A percentile compares a stretch with the other conserved stretches of the same genome.
Conservation (phyloP, 257 asterid genomes). For the Solanum bulbocastanum region DNA sequence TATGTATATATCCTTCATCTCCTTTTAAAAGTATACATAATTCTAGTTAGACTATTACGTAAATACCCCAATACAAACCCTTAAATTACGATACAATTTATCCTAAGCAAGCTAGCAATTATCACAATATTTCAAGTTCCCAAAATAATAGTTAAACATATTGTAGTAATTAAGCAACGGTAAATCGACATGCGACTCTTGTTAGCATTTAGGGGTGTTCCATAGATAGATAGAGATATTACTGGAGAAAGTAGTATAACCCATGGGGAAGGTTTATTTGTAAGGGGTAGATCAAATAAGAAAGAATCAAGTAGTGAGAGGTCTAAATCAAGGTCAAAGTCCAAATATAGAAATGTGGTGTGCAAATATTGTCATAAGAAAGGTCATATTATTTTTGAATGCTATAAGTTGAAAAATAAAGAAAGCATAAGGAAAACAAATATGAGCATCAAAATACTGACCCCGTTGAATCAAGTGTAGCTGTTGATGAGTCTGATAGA, state of each 20-base stretch:
- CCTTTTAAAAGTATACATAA: too few relatives aligned
- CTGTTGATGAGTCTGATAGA: fast-evolving
- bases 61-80: too few relatives aligned
- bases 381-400: not conserved
- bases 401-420: not conserved
- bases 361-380: not conserved
- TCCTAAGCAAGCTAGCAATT: too few relatives aligned
- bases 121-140: too few relatives aligned
- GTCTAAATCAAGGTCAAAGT: not conserved
- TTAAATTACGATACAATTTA: too few relatives aligned
- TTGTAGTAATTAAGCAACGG: too few relatives aligned
- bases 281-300: not conserved
- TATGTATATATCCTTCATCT: too few relatives aligned
- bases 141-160: too few relatives aligned
- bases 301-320: not conserved
- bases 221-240: too few relatives aligned
- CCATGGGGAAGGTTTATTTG: not conserved
- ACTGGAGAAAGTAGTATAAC: not conserved
- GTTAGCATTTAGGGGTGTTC: too few relatives aligned
- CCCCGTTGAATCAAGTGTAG: not conserved
- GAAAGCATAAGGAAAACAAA: not conserved
- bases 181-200: too few relatives aligned
- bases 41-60: too few relatives aligned
- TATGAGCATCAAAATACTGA: not conserved
- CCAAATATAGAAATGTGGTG: not conserved